phyloP scores from a whole-genome alignment of 768 basidiomycete species.

The Sporobolomyces roseus region DNA sequence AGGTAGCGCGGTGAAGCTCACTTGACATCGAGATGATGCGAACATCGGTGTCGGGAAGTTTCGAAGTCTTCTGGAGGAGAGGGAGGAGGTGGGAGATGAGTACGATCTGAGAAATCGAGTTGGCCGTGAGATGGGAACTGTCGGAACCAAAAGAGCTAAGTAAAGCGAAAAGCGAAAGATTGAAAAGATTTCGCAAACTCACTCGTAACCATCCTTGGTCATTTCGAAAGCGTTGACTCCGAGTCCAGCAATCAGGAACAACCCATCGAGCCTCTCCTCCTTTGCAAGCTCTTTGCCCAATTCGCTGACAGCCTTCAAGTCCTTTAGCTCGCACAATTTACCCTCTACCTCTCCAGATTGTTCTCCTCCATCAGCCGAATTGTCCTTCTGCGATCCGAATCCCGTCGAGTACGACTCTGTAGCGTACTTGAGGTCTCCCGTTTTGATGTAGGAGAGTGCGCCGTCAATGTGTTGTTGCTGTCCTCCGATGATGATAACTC shows the following conservation, averaged over 20 bases:
- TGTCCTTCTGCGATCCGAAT: slow-evolving; percentile 9
- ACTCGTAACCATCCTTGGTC: slow-evolving; percentile 40
- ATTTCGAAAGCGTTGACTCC: slow-evolving; percentile 30
- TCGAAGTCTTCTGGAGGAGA: slow-evolving; percentile 29
- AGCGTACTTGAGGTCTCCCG: slow-evolving; percentile 16
- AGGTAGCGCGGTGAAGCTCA: slow-evolving; percentile 32
- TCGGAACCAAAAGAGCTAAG: no score
- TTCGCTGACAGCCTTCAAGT: slow-evolving; percentile 21
- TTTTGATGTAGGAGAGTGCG: slow-evolving; percentile 28
- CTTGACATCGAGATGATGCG: slow-evolving; percentile 28
- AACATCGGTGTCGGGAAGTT: slow-evolving; percentile 23
- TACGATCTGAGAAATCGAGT: slow-evolving; percentile 30
- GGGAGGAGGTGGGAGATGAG: slow-evolving; percentile 37
- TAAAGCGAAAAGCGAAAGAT: not conserved
- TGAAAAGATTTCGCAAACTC: not conserved
- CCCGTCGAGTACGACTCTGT: slow-evolving; percentile 23
- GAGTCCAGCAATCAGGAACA: slow-evolving; percentile 26
- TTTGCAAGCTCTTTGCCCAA: slow-evolving; percentile 25
- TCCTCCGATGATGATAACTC: slow-evolving; percentile 12
- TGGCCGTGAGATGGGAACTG: slow-evolving; percentile 27
- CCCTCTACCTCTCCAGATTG: slow-evolving; percentile 19
- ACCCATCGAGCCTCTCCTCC: slow-evolving; percentile 22
- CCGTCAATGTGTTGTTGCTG: slow-evolving; percentile 5
- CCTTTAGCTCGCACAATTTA: slow-evolving; percentile 23
- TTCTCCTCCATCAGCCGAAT: slow-evolving; percentile 12